These are phyloP conservation scores for Grosmannia penicillata DNA, from an alignment of 2,329 filamentous ascomycete species.

Conservation along the genomic window DNA sequence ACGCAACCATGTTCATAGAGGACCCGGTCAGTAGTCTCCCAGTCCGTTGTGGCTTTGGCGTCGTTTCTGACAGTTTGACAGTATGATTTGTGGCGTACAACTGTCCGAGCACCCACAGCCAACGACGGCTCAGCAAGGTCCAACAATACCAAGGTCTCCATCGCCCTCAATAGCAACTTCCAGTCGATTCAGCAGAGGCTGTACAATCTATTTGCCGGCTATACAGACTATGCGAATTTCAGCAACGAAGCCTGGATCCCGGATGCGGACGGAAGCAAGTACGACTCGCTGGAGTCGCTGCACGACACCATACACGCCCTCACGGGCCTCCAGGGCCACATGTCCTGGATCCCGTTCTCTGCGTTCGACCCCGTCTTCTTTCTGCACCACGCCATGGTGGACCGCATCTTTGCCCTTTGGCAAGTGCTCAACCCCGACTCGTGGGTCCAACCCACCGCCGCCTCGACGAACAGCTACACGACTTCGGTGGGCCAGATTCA, in stretches of 20 bases:
- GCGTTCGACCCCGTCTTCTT: constrained; percentile 70
- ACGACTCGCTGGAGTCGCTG: constrained; percentile 51
- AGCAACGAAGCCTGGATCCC: constrained; percentile 52
- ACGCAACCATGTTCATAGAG: constrained; percentile 41
- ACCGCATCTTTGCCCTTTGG: constrained; percentile 65
- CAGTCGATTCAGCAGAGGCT: constrained; percentile 45
- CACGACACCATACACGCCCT: constrained; percentile 49
- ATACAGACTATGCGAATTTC: constrained; percentile 52
- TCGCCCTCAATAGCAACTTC: constrained; percentile 35
- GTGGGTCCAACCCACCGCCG: constrained; percentile 45
- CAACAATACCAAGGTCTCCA: constrained; percentile 42
- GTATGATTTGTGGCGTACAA: constrained; percentile 45
- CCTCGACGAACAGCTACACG: constrained; percentile 45
- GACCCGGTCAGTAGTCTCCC: constrained; percentile 33
- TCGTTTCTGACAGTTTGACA: constrained; percentile 14
- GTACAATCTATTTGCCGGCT: constrained; percentile 52
- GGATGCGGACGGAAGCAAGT: constrained; percentile 27
- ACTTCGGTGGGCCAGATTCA: constrained; percentile 37
- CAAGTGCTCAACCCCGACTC: constrained; percentile 55
- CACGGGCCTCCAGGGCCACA: constrained; percentile 48
- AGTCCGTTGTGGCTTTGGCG: neutral
- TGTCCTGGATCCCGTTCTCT: constrained; percentile 56
- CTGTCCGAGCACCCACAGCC: constrained; percentile 38
- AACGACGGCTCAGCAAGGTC: constrained; percentile 30
- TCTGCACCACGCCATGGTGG: constrained; percentile 62